Conservation (phyloP, 306 rosid species). For the Hylodesmum podocarpum region DNA sequence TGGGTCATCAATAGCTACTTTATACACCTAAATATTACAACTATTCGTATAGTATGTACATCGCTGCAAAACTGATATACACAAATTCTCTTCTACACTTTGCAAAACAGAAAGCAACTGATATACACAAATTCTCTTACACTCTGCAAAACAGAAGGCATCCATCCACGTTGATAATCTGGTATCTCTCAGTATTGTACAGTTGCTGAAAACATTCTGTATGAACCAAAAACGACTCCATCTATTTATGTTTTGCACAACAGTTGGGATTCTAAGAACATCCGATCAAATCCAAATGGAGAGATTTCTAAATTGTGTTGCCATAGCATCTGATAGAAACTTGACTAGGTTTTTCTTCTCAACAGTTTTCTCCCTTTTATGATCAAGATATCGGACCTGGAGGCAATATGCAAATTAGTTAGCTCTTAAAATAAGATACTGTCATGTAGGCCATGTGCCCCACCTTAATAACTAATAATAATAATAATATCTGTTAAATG, state of each 20-base stretch:
- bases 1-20: background rate
- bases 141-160: background rate
- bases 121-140: constrained; percentile 9
- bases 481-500: background rate
- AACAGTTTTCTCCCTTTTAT: constrained; percentile 76
- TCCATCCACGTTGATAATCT: constrained; percentile 16
- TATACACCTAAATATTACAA: constrained; percentile 9
- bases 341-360: constrained; percentile 57
- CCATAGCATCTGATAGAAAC: constrained; percentile 73
- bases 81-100: background rate
- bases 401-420: constrained; percentile 24
- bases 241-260: constrained; percentile 8
- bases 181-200: background rate
- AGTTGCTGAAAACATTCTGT: background rate
- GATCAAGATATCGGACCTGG: constrained; percentile 93
- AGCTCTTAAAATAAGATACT: background rate
- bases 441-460: constrained; percentile 1
- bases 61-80: constrained; percentile 34
- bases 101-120: constrained; percentile 18
- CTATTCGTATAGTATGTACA: background rate
- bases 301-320: constrained; percentile 79
- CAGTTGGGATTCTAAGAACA: constrained; percentile 10
- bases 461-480: background rate
- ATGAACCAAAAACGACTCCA: constrained; percentile 21
- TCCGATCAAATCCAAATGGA: constrained; percentile 63